Percentiles rank a stretch among this genome's conserved stretches.
These are phyloP conservation scores for Schizochytrium sp. DNA, from an alignment of 108 stramenopile genomes.

Conservation along the genomic window DNA sequence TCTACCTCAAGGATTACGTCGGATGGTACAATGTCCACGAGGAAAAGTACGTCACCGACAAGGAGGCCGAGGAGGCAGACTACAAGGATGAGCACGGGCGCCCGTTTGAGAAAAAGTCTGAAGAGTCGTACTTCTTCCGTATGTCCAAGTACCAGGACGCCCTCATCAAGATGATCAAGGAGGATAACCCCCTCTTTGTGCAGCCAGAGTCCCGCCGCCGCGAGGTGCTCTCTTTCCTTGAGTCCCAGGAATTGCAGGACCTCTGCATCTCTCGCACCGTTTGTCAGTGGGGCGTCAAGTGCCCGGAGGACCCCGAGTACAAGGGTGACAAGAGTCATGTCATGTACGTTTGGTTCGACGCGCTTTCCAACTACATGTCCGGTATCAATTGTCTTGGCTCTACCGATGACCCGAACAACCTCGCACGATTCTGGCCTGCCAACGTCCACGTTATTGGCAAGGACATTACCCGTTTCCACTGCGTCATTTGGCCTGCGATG, in stretches of 20 bases:
- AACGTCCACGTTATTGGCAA: constrained; percentile 92
- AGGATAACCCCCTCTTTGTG: constrained; percentile 75
- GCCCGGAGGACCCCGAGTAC: constrained; percentile 61
- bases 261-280: constrained; percentile 87
- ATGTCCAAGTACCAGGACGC: constrained; percentile 80
- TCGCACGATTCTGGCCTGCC: constrained; percentile 84
- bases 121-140: constrained; percentile 95
- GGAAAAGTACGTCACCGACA: constrained; percentile 91
- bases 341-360: constrained; percentile 99
- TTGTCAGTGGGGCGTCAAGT: constrained; percentile 87
- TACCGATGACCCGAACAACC: constrained; percentile 42
- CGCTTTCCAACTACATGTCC: constrained; percentile 88
- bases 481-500: constrained; percentile 95
- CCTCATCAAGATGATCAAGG: constrained; percentile 69
- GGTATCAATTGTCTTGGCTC: constrained; percentile 68
- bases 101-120: constrained; percentile 82
- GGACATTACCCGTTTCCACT: constrained; percentile 97
- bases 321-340: constrained; percentile 48
- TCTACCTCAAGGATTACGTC: too few species aligned
- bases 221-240: constrained; percentile 69
- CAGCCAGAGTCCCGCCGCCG: constrained; percentile 76
- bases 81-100: constrained; percentile 74
- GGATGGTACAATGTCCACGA: constrained; percentile 45
- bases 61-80: constrained; percentile 73
- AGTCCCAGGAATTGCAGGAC: constrained; percentile 68